A percentile compares a stretch with the other conserved stretches of the same genome.
Evolutionary conservation across 164 flowering plant genomes (phyloP).

Genomic region (Dillenia turbinata): DNA sequence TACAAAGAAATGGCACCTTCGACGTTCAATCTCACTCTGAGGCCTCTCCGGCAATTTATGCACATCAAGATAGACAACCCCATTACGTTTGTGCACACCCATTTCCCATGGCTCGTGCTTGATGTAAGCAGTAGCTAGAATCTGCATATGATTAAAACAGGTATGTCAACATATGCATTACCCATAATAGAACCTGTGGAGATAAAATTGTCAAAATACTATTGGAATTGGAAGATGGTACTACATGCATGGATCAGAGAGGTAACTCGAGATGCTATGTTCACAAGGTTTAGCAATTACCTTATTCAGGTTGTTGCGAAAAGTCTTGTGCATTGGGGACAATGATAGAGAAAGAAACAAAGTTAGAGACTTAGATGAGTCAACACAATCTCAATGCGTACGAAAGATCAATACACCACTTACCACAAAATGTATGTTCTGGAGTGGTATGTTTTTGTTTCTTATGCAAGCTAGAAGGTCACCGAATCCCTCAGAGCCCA

Average conservation of each 20-base stretch:
- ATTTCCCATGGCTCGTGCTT: conserved; percentile 96
- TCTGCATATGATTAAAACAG: conserved; percentile 35
- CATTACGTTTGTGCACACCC: conserved; percentile 99
- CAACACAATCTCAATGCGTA: neutral
- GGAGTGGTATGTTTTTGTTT: conserved; percentile 73
- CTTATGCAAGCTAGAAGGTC: conserved; percentile 86
- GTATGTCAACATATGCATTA: too few relatives aligned
- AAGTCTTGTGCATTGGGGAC: conserved; percentile 52
- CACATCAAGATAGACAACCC: conserved; percentile 96
- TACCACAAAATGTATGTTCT: conserved; percentile 99
- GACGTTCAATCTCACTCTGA: conserved; percentile 73
- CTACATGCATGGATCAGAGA: too few relatives aligned
- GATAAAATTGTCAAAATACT: too few relatives aligned
- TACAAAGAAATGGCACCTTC: conserved; percentile 45
- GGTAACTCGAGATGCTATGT: too few relatives aligned
- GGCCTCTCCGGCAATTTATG: conserved; percentile 94
- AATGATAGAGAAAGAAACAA: conserved; percentile 4
- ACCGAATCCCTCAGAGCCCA: conserved; percentile 88
- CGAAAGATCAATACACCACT: conserved; percentile 14
- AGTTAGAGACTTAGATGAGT: conserved; percentile 6
- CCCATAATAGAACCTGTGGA: too few relatives aligned
- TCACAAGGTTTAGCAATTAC: conserved; percentile 27
- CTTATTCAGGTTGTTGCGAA: conserved; percentile 96
- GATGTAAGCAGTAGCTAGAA: conserved; percentile 83
- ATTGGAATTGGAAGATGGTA: too few relatives aligned